Evolutionary conservation across 116 monocot genomes (phyloP).

Genomic region (Posidonia oceanica): DNA sequence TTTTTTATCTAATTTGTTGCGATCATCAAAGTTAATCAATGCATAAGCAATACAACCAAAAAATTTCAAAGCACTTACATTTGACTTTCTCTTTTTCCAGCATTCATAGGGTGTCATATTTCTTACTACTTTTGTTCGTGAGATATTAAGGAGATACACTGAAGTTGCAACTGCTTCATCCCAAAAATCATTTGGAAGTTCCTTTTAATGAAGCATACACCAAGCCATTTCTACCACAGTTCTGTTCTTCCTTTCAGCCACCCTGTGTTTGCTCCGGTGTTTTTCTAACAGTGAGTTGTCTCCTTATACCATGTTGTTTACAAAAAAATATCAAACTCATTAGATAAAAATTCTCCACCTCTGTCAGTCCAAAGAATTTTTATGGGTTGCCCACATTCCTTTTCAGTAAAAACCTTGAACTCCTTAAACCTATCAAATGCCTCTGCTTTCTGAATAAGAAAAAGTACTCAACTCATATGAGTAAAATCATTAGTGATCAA

Average conservation of each 20-base stretch:
- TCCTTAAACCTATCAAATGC: conserved; percentile 13
- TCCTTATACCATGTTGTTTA: conserved; percentile 3
- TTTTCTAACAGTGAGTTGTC: not conserved
- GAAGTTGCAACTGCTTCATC: not conserved
- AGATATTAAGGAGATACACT: conserved; percentile 8
- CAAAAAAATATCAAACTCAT: not conserved
- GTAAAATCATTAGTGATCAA: conserved; percentile 15
- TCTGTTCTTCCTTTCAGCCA: conserved; percentile 1
- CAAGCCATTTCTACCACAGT: conserved; percentile 11
- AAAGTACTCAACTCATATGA: conserved; percentile 13
- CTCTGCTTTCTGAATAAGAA: conserved; percentile 10
- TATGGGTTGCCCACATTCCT: too few relatives aligned
- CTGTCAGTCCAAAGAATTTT: too few relatives aligned
- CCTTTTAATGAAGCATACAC: conserved; percentile 2
- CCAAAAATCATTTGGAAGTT: conserved; percentile 11
- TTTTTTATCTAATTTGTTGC: not conserved
- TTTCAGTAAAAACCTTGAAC: not conserved
- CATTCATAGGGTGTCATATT: conserved; percentile 7
- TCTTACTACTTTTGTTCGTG: conserved; percentile 1
- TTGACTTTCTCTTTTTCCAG: not conserved
- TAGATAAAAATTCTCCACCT: too few relatives aligned
- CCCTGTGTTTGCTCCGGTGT: conserved; percentile 5
- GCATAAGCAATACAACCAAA: conserved; percentile 9
- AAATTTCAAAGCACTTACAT: not conserved
- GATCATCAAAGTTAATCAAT: not conserved